phyloP scores from a whole-genome alignment of 164 flowering plant genomes.

The Protea cynaroides region DNA sequence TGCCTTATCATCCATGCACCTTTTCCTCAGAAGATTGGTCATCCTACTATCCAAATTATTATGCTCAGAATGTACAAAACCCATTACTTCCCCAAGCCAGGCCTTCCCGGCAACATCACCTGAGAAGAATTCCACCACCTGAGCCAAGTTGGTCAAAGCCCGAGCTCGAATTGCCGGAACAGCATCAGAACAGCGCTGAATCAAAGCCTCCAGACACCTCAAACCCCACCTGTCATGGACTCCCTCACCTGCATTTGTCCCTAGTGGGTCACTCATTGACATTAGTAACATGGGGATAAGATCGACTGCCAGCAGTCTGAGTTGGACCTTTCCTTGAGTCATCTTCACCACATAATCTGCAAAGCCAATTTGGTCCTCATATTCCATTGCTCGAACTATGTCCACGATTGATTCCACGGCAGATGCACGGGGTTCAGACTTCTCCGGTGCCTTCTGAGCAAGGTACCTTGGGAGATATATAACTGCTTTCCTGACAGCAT shows the following conservation, averaged over 20 bases:
- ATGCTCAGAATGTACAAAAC: slow-evolving; percentile 24
- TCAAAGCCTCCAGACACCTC: slow-evolving; percentile 15
- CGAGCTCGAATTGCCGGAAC: slow-evolving; percentile 67
- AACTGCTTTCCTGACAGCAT: slow-evolving; percentile 52
- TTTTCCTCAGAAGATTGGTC: slow-evolving; percentile 52
- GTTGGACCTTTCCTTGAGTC: slow-evolving; percentile 58
- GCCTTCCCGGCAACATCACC: slow-evolving; percentile 20
- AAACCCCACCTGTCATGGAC: background rate
- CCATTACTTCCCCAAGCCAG: slow-evolving; percentile 46
- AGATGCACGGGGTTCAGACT: slow-evolving; percentile 65
- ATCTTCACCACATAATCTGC: slow-evolving; percentile 70
- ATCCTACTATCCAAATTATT: slow-evolving; percentile 23
- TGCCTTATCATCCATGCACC: slow-evolving; percentile 94
- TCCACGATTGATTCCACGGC: slow-evolving; percentile 85
- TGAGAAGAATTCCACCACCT: slow-evolving; percentile 44
- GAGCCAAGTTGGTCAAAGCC: slow-evolving; percentile 73
- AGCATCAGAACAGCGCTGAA: slow-evolving; percentile 69
- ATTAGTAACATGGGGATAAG: slow-evolving; percentile 42
- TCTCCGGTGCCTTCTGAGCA: slow-evolving; percentile 77
- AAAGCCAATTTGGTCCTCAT: slow-evolving; percentile 56
- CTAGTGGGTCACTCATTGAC: slow-evolving; percentile 39
- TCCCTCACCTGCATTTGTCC: slow-evolving; percentile 19
- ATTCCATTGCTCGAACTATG: slow-evolving; percentile 57
- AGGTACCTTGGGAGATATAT: slow-evolving; percentile 67
- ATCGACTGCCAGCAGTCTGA: slow-evolving; percentile 76